Percentiles rank a stretch among this genome's conserved stretches.
Evolutionary conservation across 108 stramenopile genomes (phyloP).

Genomic region (Skeletonema marinoi): DNA sequence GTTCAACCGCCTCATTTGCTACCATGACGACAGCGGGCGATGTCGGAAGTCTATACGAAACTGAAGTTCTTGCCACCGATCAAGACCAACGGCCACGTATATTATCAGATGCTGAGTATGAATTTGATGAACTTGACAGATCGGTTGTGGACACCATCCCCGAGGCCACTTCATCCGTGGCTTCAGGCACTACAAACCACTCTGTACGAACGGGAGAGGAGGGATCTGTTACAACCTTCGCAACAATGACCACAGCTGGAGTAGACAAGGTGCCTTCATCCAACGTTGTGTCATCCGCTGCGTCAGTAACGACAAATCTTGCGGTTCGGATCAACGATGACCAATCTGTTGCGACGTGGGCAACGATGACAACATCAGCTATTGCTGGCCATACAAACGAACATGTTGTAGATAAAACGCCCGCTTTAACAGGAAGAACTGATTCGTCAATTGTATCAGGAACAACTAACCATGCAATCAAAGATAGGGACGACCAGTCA

Average conservation of each 20-base stretch:
- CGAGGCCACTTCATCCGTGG: constrained; percentile 25
- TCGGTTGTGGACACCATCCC: constrained; percentile 25
- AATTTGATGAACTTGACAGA: constrained; percentile 17
- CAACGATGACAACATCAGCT: constrained; percentile 30
- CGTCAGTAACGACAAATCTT: constrained; percentile 18
- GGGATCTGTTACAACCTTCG: constrained; percentile 31
- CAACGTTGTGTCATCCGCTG: not conserved
- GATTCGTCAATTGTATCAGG: constrained; percentile 29
- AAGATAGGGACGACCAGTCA: constrained; percentile 38
- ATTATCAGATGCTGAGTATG: not conserved
- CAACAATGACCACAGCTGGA: constrained; percentile 42
- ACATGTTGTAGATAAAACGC: constrained; percentile 12
- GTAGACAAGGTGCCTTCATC: constrained; percentile 5
- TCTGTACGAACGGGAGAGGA: constrained; percentile 32
- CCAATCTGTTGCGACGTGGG: constrained; percentile 48
- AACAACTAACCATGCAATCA: constrained; percentile 32
- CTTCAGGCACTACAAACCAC: constrained; percentile 26
- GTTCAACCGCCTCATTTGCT: constrained; percentile 17
- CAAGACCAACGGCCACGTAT: constrained; percentile 1
- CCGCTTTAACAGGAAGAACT: not conserved
- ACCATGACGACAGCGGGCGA: constrained; percentile 30
- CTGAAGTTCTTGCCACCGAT: not conserved
- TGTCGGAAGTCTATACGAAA: constrained; percentile 18
- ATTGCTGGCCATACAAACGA: not conserved
- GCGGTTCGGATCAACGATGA: constrained; percentile 37